Conservation (phyloP, 352 stramenopile species). For the Phytophthora syringae region DNA sequence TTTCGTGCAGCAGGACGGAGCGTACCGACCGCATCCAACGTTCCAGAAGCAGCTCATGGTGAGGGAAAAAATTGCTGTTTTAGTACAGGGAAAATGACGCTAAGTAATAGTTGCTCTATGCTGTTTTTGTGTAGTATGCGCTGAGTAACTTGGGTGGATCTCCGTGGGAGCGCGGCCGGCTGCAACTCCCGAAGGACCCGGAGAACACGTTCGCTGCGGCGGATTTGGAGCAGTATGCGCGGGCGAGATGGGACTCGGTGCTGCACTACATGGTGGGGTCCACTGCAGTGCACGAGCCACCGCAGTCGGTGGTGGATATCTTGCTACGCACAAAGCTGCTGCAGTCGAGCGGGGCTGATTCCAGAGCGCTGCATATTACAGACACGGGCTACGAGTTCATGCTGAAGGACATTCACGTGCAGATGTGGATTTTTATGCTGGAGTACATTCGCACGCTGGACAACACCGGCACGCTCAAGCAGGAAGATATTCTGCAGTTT, state of each 20-base stretch:
- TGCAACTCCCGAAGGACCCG: slow-evolving; percentile 48
- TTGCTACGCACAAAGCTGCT: slow-evolving; percentile 76
- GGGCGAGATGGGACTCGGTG: slow-evolving; percentile 70
- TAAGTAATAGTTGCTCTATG: too few relatives aligned
- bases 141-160: slow-evolving; percentile 76
- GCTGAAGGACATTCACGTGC: slow-evolving; percentile 92
- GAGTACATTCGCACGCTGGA: slow-evolving; percentile 90
- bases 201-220: slow-evolving; percentile 53
- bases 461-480: slow-evolving; percentile 67
- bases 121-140: slow-evolving; percentile 45
- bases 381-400: slow-evolving; percentile 93
- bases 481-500: slow-evolving; percentile 91
- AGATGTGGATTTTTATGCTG: slow-evolving; percentile 93
- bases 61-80: background rate
- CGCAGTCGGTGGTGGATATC: slow-evolving; percentile 75
- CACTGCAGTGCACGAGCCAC: slow-evolving; percentile 67
- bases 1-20: slow-evolving; percentile 52
- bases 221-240: slow-evolving; percentile 68
- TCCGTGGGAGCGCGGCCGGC: slow-evolving; percentile 70
- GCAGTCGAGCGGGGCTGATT: slow-evolving; percentile 61
- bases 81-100: background rate
- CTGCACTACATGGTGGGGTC: slow-evolving; percentile 83
- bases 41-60: slow-evolving; percentile 77
- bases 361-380: slow-evolving; percentile 81
- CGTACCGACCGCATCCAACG: slow-evolving; percentile 53